Evolutionary conservation across 148 eudicot genomes (phyloP).

Genomic region (Bassia scoparia): DNA sequence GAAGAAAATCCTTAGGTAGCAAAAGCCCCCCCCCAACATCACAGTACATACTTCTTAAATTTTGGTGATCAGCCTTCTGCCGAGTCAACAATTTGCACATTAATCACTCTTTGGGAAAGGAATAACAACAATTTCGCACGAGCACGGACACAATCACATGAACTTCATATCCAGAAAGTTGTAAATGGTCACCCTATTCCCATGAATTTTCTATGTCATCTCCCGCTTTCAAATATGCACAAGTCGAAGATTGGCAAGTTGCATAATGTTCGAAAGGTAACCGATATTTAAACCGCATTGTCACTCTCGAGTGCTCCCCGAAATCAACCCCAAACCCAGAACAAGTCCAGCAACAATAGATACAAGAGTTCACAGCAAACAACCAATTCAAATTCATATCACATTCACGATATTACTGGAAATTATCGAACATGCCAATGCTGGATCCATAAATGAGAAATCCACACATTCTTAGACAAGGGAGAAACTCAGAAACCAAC

Average conservation of each 20-base stretch:
- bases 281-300: neutral
- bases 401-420: neutral
- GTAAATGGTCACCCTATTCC: neutral
- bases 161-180: neutral
- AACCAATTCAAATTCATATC: neutral
- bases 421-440: neutral
- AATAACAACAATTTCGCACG: neutral
- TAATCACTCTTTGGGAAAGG: neutral
- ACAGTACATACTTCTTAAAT: neutral
- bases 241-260: neutral
- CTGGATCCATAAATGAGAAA: neutral
- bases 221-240: neutral
- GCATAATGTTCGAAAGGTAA: too few species aligned
- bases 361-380: neutral
- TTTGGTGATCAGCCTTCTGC: neutral
- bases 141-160: too few species aligned
- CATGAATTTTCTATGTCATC: neutral
- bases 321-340: neutral
- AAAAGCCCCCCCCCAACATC: neutral
- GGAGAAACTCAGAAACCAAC: neutral
- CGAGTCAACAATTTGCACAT: neutral
- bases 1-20: neutral
- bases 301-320: neutral
- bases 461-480: slow-evolving; percentile 4
- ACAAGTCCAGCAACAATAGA: neutral